Base-by-base conservation (phyloP, 805 yeast species). In the Kurtzmaniella cleridarum region DNA sequence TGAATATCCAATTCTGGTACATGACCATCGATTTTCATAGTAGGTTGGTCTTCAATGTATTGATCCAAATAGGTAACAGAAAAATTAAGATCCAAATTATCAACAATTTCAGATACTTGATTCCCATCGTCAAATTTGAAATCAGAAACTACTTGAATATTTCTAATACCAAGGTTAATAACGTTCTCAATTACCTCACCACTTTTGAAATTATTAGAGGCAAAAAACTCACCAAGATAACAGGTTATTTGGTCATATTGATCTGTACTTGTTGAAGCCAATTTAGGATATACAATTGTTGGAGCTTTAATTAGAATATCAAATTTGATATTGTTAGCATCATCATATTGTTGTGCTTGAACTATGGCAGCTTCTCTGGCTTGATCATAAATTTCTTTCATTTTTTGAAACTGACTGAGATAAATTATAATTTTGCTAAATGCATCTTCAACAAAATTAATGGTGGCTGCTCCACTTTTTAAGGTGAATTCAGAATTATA, bases 321-420 rank as follows among this genome's bases (percentile, higher is more conserved):
- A 54, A 90, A 75, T 46, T 80, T 79, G 61, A 89, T 79, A 46
- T 71, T 75, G 34, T 66, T 73, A 1, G 85, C 77, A 41, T 64
- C 69, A 38, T 77, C 76, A 32, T 81, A 69, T 45, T 78, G 79
- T 32, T 68, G 78, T 0, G 93, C 93, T 56, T 86, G 95, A 48
- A 83, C 77, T 48, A 88, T 75, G 0, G 98, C 96, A 9, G 89
- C 86, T 51, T 83, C 87, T 41, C 98, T 75, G 0, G 98, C 95
- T 15, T 75, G 67, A 52, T 93, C 98, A 58, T 85, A 95, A n/a
- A 90, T 70, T 3, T 76, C 77, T 59, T 93, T 93, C 95, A 91
- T 87, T 48, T 75, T 75, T 42, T 79, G 82, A 52, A 95, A 85
- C 48, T 83, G 84, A 46, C 77, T 77, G 50, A 88, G 64, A 50